Evolutionary conservation across 1,139 yeast species (phyloP).

Genomic region (Taphrina flavorubra): DNA sequence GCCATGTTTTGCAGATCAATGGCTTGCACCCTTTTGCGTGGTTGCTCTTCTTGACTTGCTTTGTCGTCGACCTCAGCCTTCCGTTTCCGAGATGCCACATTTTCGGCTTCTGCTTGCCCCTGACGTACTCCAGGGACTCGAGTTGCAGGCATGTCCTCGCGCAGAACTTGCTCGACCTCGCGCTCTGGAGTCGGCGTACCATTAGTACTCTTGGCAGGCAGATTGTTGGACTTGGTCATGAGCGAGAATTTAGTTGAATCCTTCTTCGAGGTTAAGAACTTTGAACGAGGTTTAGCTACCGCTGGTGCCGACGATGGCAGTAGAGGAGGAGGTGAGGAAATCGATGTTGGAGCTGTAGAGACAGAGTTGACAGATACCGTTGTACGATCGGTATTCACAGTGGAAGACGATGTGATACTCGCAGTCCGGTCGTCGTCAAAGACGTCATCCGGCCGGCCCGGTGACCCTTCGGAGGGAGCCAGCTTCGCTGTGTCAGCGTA

Average conservation of each 20-base stretch:
- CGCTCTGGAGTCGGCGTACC: not conserved
- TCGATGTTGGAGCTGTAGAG: slow-evolving; percentile 21
- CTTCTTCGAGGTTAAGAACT: slow-evolving; percentile 22
- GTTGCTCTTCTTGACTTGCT: not conserved
- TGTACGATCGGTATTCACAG: slow-evolving; percentile 16
- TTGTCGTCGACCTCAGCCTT: slow-evolving; percentile 8
- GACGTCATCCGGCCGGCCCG: not conserved
- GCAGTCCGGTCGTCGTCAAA: slow-evolving; percentile 27
- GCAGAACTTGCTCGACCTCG: not conserved
- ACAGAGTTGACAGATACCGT: not conserved
- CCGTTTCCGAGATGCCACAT: slow-evolving; percentile 5
- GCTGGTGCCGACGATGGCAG: slow-evolving; percentile 6
- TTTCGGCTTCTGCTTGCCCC: not conserved
- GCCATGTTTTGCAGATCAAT: slow-evolving; percentile 30
- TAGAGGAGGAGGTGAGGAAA: slow-evolving; percentile 4
- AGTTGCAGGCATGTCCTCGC: not conserved
- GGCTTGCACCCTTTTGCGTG: slow-evolving; percentile 9
- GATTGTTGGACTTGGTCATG: not conserved
- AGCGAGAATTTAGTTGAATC: not conserved
- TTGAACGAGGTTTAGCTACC: slow-evolving; percentile 3
- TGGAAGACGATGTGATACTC: slow-evolving; percentile 28
- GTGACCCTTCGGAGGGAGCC: slow-evolving; percentile 18
- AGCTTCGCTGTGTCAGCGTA: slow-evolving; percentile 11
- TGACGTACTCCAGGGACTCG: not conserved
- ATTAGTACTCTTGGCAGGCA: not conserved